Percentiles rank a stretch among this genome's conserved stretches.
Evolutionary conservation across 441 rosid genomes (phyloP).

Genomic region (Manihot esculenta): DNA sequence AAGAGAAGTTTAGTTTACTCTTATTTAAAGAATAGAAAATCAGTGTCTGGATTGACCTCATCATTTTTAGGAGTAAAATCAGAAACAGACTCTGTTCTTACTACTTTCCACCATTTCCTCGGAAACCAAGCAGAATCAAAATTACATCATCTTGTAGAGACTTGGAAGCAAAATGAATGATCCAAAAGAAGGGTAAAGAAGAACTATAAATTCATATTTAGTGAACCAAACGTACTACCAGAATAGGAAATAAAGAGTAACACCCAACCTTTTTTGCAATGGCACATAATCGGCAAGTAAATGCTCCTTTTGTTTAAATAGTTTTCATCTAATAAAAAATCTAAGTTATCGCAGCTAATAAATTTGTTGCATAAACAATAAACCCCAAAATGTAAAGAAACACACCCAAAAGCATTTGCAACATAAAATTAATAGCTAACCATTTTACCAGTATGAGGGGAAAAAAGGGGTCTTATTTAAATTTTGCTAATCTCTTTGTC

Average conservation of each 20-base stretch:
- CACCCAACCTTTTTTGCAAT: neutral
- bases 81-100: neutral
- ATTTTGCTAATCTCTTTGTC: neutral
- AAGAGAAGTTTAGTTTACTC: neutral
- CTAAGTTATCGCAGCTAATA: neutral
- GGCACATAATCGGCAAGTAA: neutral
- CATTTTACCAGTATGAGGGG: neutral
- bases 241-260: neutral
- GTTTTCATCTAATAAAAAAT: neutral
- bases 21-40: neutral
- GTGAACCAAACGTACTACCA: neutral
- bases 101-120: constrained; percentile 1
- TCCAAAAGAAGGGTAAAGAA: neutral
- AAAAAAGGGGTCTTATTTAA: neutral
- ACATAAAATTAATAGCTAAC: neutral
- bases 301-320: neutral
- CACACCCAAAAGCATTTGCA: constrained; percentile 2
- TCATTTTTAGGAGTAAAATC: neutral
- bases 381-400: neutral
- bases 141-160: neutral
- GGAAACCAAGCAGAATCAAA: neutral
- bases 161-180: neutral
- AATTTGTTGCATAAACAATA: neutral
- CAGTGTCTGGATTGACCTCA: neutral
- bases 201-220: too few relatives aligned